Percentiles rank a stretch among this genome's conserved stretches.
phyloP scores from a whole-genome alignment of 495 filamentous ascomycete genomes.

The Penicillium cinerascens region DNA sequence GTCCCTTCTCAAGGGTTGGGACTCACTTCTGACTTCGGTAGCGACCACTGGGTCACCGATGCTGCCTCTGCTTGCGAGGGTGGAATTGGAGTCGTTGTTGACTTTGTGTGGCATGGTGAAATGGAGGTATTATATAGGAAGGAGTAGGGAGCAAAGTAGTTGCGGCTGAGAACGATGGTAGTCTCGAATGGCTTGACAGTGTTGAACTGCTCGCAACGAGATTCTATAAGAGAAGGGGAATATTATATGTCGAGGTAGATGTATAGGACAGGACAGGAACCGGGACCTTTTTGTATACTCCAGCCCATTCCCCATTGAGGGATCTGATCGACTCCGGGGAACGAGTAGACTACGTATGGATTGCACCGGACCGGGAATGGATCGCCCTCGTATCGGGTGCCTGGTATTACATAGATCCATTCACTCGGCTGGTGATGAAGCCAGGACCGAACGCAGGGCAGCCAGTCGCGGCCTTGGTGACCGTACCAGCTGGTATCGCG shows the following conservation, averaged over 20 bases:
- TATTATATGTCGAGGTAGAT: slow-evolving; percentile 7
- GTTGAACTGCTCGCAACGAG: slow-evolving; percentile 25
- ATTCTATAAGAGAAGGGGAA: slow-evolving; percentile 16
- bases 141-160: not conserved
- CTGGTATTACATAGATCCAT: slow-evolving; percentile 17
- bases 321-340: slow-evolving; percentile 29
- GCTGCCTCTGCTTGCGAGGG: slow-evolving; percentile 39
- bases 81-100: slow-evolving; percentile 44
- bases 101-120: slow-evolving; percentile 42
- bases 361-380: not conserved
- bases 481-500: not conserved
- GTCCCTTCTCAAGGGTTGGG: not conserved
- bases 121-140: slow-evolving; percentile 3
- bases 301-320: slow-evolving; percentile 27
- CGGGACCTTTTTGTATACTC: slow-evolving; percentile 27
- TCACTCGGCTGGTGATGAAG: slow-evolving; percentile 15
- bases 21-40: slow-evolving; percentile 39
- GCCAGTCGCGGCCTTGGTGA: slow-evolving; percentile 12
- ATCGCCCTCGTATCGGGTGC: slow-evolving; percentile 18
- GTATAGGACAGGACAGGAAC: slow-evolving; percentile 4
- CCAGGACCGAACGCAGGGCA: slow-evolving; percentile 23
- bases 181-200: slow-evolving; percentile 18
- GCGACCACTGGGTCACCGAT: slow-evolving; percentile 32
- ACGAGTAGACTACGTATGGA: not conserved
- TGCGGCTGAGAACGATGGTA: slow-evolving; percentile 2